Base-by-base conservation (phyloP, 1,284 basidiomycete species). In the Marasmius sp. region DNA sequence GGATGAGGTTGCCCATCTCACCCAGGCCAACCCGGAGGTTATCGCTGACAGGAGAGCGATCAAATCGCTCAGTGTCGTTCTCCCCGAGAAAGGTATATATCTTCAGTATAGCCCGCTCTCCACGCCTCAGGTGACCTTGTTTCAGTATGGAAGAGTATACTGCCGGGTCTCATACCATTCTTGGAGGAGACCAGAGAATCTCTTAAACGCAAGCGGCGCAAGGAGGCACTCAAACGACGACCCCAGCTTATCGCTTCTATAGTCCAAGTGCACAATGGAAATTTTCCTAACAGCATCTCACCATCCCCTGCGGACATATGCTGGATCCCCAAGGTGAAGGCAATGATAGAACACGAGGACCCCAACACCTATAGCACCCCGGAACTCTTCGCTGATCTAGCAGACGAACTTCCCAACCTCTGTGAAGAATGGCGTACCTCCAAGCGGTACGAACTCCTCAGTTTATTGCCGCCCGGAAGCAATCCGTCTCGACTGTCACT, bases 361-460 rank as follows among this genome's bases (percentile, higher is more conserved):
- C 36, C 48, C 56, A 54, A 58, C 33, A 37, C 63, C 45, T 66
- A 66, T 59, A 61, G 58, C 43, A 63, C 61, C 6, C 61, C 60
- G 36, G 65, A 66, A 18, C 52, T 47, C 33, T 65, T 68, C 50
- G 47, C 54, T 39, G 51, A 57, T 10, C 39, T 65, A 10, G 16
- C 62, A n/a, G 37, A 50, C 11, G 58, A 54, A n/a, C 56, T 66
- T n/a, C 60, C 65, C 11, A 52, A 47, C 8, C 57, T 66, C 14
- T 64, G 47, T 55, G 57, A 64, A 12, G 57, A 63, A 27, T 66
- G 67, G 67, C 64, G 65, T n/a, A 51, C 60, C 10, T 37, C 61
- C 6, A 66, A 67, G 43, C 60, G 56, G 11, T 45, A 16, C 16
- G 33, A 58, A 6, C 43, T 66, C 50, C 36, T 65, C n/a, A 47